A percentile compares a stretch with the other conserved stretches of the same genome.
These are phyloP conservation scores for Citropsis articulata DNA, from an alignment of 345 rosid genomes.

Conservation along the genomic window DNA sequence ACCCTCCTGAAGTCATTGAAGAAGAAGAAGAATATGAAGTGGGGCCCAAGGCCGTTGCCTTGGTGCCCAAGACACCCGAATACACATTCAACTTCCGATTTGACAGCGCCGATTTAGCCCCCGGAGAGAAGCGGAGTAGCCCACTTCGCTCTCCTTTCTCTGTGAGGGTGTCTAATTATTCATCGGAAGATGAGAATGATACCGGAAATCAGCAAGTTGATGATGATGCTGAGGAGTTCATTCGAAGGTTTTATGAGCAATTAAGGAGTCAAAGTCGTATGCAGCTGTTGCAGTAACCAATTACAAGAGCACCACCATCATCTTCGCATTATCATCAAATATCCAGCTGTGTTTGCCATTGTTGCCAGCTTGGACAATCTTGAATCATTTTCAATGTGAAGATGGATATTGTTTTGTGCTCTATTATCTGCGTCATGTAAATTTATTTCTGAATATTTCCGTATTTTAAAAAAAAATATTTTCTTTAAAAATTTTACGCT, in stretches of 20 bases:
- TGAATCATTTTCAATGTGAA: background rate
- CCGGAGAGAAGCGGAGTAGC: conserved; percentile 29
- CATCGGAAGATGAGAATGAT: conserved; percentile 39
- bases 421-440: background rate
- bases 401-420: conserved; percentile 7
- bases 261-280: conserved; percentile 42
- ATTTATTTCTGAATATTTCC: background rate
- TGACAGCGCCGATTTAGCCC: conserved; percentile 11
- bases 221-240: conserved; percentile 60
- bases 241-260: conserved; percentile 50
- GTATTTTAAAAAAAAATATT: background rate
- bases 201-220: conserved; percentile 31
- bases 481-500: background rate
- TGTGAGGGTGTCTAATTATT: conserved; percentile 43
- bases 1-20: conserved; percentile 32
- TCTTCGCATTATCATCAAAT: background rate
- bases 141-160: conserved; percentile 36
- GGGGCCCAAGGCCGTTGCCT: conserved; percentile 19
- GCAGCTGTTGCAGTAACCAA: conserved; percentile 41
- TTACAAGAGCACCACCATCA: background rate
- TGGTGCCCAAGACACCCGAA: conserved; percentile 47
- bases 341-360: background rate
- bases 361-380: background rate
- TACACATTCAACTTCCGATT: conserved; percentile 30
- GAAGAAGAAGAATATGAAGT: conserved; percentile 17